Conservation (phyloP, 2,329 filamentous ascomycete genomes). For the Ophiostoma ulmi region DNA sequence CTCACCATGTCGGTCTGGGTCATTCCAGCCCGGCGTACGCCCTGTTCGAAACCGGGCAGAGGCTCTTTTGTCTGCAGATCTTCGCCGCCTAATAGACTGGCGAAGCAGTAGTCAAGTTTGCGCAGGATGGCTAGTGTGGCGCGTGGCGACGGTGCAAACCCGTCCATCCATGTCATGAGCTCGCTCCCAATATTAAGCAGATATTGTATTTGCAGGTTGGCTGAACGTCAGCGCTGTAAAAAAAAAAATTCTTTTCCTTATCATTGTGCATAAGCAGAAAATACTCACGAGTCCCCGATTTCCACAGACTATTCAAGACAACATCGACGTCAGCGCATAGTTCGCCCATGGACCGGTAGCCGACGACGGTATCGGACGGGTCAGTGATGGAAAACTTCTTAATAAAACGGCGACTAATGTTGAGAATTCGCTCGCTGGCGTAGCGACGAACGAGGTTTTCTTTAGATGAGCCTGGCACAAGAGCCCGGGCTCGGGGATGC, state of each 20-base stretch:
- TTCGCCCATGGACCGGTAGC: conserved; percentile 60
- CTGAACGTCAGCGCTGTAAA: conserved; percentile 38
- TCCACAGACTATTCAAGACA: conserved; percentile 77
- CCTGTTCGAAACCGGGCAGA: conserved; percentile 63
- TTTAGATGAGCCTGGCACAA: conserved; percentile 54
- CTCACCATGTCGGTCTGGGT: conserved; percentile 81
- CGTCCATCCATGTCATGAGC: conserved; percentile 64
- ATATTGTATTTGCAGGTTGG: conserved; percentile 75
- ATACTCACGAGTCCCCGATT: conserved; percentile 72
- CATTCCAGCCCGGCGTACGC: conserved; percentile 56
- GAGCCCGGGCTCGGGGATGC: conserved; percentile 48
- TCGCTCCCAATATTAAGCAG: conserved; percentile 72
- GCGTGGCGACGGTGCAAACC: conserved; percentile 64
- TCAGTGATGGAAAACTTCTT: conserved; percentile 52
- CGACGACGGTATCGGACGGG: conserved; percentile 45
- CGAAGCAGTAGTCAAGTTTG: conserved; percentile 81
- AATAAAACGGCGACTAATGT: conserved; percentile 54
- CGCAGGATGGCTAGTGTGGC: conserved; percentile 64
- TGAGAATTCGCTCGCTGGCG: conserved; percentile 48
- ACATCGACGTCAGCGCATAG: conserved; percentile 69
- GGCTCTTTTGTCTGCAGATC: conserved; percentile 60
- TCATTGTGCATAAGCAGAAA: neutral
- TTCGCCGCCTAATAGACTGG: conserved; percentile 63
- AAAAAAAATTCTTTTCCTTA: neutral
- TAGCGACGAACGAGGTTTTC: conserved; percentile 57